Percentiles rank a stretch among this genome's conserved stretches.
phyloP scores from a whole-genome alignment of 2,329 filamentous ascomycete species.

The Diaporthe citriasiana region DNA sequence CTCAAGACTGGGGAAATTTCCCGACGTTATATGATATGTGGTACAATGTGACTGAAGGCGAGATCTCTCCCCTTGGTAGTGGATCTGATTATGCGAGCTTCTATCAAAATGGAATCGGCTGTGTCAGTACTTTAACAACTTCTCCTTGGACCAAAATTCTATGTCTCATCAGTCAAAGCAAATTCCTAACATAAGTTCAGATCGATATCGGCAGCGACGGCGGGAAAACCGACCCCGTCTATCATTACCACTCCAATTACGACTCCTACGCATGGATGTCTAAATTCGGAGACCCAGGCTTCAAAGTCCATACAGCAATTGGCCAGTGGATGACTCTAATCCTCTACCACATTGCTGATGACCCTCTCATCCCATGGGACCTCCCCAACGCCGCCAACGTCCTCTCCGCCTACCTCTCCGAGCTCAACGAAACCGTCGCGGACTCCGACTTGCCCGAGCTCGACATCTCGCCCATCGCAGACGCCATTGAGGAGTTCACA shows the following conservation, averaged over 20 bases:
- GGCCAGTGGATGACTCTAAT: constrained; percentile 18
- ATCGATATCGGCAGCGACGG: constrained; percentile 79
- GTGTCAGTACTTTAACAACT: constrained; percentile 59
- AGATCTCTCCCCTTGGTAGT: constrained; percentile 25
- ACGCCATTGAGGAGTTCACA: constrained; percentile 1
- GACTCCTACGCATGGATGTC: constrained; percentile 94
- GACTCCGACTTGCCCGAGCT: not conserved
- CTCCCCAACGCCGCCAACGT: constrained; percentile 23
- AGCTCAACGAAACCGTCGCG: constrained; percentile 7
- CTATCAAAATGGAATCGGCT: constrained; percentile 73
- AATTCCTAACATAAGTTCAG: constrained; percentile 81
- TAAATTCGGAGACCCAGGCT: constrained; percentile 79
- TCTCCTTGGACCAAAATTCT: not conserved
- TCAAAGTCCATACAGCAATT: constrained; percentile 47
- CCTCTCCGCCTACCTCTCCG: constrained; percentile 6
- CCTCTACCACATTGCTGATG: constrained; percentile 16
- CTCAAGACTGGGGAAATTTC: constrained; percentile 4
- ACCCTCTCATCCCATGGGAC: constrained; percentile 23
- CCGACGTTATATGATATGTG: constrained; percentile 19
- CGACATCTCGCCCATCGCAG: constrained; percentile 15
- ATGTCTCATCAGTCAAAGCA: not conserved
- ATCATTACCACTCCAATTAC: constrained; percentile 93
- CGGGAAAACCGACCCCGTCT: constrained; percentile 73
- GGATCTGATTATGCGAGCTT: constrained; percentile 24
- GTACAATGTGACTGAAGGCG: constrained; percentile 19